Evolutionary conservation across 306 rosid genomes (phyloP), one percentile per base, ranked within the genome.

Genomic region (Dalbergia oliveri): DNA sequence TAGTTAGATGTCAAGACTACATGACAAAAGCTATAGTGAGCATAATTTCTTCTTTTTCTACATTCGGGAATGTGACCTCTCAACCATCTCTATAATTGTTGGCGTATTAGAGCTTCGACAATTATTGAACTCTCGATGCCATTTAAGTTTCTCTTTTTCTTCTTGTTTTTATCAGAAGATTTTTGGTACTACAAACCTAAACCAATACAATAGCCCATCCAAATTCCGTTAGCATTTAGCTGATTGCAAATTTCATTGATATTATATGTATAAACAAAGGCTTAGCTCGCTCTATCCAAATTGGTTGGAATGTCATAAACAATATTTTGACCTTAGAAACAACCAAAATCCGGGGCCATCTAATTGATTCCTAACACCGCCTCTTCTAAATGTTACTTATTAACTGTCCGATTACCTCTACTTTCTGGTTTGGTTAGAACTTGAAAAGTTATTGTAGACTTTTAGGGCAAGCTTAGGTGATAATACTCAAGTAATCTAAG

Each of bases 281-380:
- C 39, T 49, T 56, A 57, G 70, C 75, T 49, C 9, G 53, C 51
- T 72, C 54, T 66, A 51, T 37, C 75, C 57, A 76, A 73, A 77
- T 73, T 45, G 72, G 77, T 69, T 77, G 73, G 80, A 82, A 84
- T 82, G 76, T 84, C 79, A 77, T 75, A 82, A 68, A 77, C 72
- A 81, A 66, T 26, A 10, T 47, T 47, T 58, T 78, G 54, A 69
- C 78, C 77, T 26, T 39, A 76, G 66, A 50, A 76, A 71, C 81
- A 56, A 78, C 65, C 71, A 54, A 14, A 31, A 26, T 1, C 13
- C 66, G 71, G 79, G 82, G 79, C 39, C 72, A 34, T 23, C 35
- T 62, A 56, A 31, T 50, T 51, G 18, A 56, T 39, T 35, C 31
- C 43, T 14, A 11, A 47, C 53, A 3, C 15, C 53, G 15, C 58